Evolutionary conservation across 1,284 basidiomycete species (phyloP).

Genomic region (Prillingera fragicola): DNA sequence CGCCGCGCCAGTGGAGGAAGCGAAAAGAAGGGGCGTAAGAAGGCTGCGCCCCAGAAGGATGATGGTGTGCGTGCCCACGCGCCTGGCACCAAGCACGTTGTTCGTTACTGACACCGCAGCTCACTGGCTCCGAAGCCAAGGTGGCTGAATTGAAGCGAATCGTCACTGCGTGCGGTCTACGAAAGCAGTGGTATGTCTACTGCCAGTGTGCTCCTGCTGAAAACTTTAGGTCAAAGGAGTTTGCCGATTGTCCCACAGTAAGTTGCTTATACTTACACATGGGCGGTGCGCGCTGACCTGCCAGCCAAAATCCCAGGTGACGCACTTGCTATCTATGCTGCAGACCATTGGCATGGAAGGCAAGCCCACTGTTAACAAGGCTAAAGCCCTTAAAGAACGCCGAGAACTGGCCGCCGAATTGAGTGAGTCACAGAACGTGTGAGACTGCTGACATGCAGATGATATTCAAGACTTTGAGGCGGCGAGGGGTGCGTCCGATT

Average conservation of each 20-base stretch:
- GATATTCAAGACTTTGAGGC: slow-evolving; percentile 48
- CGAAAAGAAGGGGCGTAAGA: not conserved
- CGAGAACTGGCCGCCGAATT: slow-evolving; percentile 73
- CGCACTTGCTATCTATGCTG: slow-evolving; percentile 60
- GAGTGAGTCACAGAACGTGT: slow-evolving; percentile 51
- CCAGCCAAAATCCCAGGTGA: slow-evolving; percentile 59
- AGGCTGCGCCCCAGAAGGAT: not conserved
- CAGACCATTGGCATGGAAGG: slow-evolving; percentile 71
- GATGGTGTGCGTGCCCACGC: not conserved
- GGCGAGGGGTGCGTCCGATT: slow-evolving; percentile 29
- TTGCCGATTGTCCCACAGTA: slow-evolving; percentile 56
- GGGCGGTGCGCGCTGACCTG: slow-evolving; percentile 1
- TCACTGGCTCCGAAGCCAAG: slow-evolving; percentile 34
- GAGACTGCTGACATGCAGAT: slow-evolving; percentile 25
- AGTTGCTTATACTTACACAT: slow-evolving; percentile 2
- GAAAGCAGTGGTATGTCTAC: slow-evolving; percentile 65
- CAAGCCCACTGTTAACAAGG: slow-evolving; percentile 69
- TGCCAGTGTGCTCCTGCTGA: not conserved
- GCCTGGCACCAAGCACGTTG: slow-evolving; percentile 1
- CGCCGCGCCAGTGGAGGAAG: not conserved
- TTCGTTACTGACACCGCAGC: slow-evolving; percentile 16
- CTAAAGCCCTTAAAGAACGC: slow-evolving; percentile 62
- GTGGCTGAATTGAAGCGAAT: slow-evolving; percentile 49
- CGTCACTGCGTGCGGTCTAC: slow-evolving; percentile 69
- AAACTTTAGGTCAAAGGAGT: slow-evolving; percentile 56